These are phyloP conservation scores for Sphaerulina musiva DNA, from an alignment of 2,329 filamentous ascomycete genomes.

Conservation along the genomic window DNA sequence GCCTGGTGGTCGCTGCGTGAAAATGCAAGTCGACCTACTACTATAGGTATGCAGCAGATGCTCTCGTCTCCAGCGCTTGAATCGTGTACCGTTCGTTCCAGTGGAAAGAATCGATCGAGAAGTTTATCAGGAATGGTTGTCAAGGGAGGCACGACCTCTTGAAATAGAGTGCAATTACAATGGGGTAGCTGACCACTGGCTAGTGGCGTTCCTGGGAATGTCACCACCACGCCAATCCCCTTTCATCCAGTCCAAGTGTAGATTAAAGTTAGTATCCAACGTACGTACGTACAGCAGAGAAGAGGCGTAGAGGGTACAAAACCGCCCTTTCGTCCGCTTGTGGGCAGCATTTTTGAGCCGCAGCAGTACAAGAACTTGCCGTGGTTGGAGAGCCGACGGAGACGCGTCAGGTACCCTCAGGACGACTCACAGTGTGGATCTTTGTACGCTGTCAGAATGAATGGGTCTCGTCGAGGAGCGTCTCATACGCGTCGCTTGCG, in stretches of 20 bases:
- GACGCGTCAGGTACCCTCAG: background rate
- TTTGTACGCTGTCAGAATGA: background rate
- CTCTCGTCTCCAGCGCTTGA: background rate
- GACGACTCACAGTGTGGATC: background rate
- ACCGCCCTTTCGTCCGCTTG: background rate
- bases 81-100: background rate
- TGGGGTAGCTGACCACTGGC: background rate
- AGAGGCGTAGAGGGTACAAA: background rate
- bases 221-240: background rate
- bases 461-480: too few relatives aligned
- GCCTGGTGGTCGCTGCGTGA: background rate
- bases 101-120: background rate
- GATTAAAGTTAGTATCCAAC: constrained; percentile 3
- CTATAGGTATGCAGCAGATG: background rate
- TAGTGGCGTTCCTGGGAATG: background rate
- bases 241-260: constrained; percentile 2
- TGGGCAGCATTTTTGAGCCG: background rate
- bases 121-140: background rate
- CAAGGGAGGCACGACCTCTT: constrained; percentile 4
- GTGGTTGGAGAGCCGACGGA: background rate
- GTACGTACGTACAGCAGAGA: background rate
- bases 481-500: background rate
- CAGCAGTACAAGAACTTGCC: background rate
- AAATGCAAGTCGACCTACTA: background rate
- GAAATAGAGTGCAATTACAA: background rate